Percentiles rank a stretch among this genome's conserved stretches.
phyloP scores from a whole-genome alignment of 768 basidiomycete species.

The Pulveroboletus sp. region DNA sequence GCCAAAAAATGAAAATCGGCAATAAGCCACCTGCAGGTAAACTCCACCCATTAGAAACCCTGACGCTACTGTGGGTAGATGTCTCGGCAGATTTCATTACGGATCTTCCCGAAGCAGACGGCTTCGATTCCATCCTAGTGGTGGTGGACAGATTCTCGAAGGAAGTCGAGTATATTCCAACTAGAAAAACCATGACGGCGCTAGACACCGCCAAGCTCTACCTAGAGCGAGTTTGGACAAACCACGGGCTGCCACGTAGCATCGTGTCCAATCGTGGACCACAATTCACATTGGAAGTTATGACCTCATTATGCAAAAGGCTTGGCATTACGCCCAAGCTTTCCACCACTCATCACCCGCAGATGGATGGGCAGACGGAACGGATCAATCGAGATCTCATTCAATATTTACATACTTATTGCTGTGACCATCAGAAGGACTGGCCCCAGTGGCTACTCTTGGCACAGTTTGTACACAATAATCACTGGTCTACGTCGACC shows the following conservation, averaged over 20 bases:
- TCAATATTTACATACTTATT: neutral
- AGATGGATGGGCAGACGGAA: conserved; percentile 38
- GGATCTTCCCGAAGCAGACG: too few relatives aligned
- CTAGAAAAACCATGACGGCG: neutral
- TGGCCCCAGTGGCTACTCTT: neutral
- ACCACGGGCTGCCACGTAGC: neutral
- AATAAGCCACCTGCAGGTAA: too few relatives aligned
- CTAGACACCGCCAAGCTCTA: neutral
- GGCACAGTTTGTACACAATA: neutral
- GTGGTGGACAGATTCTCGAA: neutral
- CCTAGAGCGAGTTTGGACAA: too few relatives aligned
- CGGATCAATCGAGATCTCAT: neutral
- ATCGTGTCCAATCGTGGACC: neutral
- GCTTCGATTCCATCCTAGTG: neutral
- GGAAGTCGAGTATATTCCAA: neutral
- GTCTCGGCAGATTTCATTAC: too few relatives aligned
- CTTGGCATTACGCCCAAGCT: conserved; percentile 8
- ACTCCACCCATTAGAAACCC: too few relatives aligned
- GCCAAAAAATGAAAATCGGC: too few relatives aligned
- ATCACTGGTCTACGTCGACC: neutral
- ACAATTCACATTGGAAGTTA: neutral
- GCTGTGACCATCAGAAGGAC: neutral
- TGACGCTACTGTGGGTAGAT: too few relatives aligned
- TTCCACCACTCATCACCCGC: conserved; percentile 37
- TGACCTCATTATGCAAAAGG: neutral